Evolutionary conservation across 2,329 filamentous ascomycete genomes (phyloP), one percentile per base, ranked within the genome.

Genomic region (Mycosphaerella arachidis): DNA sequence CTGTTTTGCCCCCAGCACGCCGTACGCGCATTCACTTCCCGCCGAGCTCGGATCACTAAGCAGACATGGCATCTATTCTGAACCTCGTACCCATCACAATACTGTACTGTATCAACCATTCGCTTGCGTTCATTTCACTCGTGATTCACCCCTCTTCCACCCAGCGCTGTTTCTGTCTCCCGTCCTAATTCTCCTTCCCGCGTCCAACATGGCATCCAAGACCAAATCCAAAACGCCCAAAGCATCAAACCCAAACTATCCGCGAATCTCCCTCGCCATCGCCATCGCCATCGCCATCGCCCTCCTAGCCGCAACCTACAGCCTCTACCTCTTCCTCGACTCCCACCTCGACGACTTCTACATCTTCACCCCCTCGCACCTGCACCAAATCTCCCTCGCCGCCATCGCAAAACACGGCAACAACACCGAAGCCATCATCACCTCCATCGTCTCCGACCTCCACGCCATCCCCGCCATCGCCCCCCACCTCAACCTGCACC

Each of bases 351-450:
- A 67, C 51, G 75, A 71, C 56, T 81, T 92, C 79, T 94, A 92
- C 81, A 84, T 94, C 74, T 92, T 95, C 76, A 78, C 86, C 56
- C 83, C 83, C 1, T 78, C 81, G 16, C 82, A 90, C 63, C 81
- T 95, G 61, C 85, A 91, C 71, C 81, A 87, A 62, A 77, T 94
- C 35, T 82, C 88, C 10, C 77, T 84, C 74, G 82, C 84, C 63
- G 88, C 85, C 33, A 83, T 95, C 64, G 79, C 77, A 9, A 75
- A 81, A 43, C 86, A 93, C 73, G 90, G 89, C 67, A 89, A 92
- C 73, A 83, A 93, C 78, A 95, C 91, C 13, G 75, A 80, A 59
- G 79, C 80, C 58, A 82, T 92, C 9, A 88, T 91, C 61, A 72
- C 81, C 65, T 86, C 83, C 76, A 92, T 95, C 66, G 85, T 90